Evolutionary conservation across 2,329 filamentous ascomycete species (phyloP).

Genomic region (Hypoxylon sp.): DNA sequence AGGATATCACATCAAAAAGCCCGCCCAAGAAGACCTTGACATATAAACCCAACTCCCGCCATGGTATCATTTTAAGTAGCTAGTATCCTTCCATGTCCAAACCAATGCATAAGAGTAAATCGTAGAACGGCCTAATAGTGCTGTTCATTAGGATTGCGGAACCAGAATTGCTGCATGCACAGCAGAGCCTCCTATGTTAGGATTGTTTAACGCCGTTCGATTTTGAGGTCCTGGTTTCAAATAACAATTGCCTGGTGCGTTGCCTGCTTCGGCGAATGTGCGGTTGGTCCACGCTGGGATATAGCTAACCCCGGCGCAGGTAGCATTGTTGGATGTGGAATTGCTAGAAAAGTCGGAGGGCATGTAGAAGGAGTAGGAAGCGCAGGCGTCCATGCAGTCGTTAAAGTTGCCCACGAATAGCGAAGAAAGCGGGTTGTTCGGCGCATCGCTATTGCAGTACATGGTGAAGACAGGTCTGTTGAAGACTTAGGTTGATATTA

Average conservation of each 20-base stretch:
- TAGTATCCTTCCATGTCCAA: constrained; percentile 17
- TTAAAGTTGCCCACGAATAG: constrained; percentile 62
- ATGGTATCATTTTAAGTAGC: constrained; percentile 34
- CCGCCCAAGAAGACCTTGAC: constrained; percentile 10
- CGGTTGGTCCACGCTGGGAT: constrained; percentile 62
- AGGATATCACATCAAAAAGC: constrained; percentile 18
- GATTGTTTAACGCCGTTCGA: constrained; percentile 49
- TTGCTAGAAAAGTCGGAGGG: constrained; percentile 49
- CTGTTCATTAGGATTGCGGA: neutral
- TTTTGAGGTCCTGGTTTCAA: constrained; percentile 60
- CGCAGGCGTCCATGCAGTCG: constrained; percentile 65
- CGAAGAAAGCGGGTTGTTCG: constrained; percentile 56
- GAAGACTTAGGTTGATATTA: constrained; percentile 53
- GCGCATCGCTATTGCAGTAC: constrained; percentile 62
- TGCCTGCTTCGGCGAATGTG: constrained; percentile 51
- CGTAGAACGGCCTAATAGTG: constrained; percentile 12
- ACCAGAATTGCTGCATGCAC: constrained; percentile 58
- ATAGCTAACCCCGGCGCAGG: constrained; percentile 59
- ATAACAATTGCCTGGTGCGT: constrained; percentile 63
- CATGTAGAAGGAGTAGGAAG: constrained; percentile 57
- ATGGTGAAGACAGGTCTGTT: constrained; percentile 58
- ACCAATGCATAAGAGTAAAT: constrained; percentile 28
- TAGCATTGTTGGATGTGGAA: constrained; percentile 52
- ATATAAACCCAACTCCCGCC: constrained; percentile 41
- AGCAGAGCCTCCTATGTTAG: constrained; percentile 54